Base-by-base conservation (phyloP, 2,329 filamentous ascomycete genomes). In the Aspergillus jensenii region DNA sequence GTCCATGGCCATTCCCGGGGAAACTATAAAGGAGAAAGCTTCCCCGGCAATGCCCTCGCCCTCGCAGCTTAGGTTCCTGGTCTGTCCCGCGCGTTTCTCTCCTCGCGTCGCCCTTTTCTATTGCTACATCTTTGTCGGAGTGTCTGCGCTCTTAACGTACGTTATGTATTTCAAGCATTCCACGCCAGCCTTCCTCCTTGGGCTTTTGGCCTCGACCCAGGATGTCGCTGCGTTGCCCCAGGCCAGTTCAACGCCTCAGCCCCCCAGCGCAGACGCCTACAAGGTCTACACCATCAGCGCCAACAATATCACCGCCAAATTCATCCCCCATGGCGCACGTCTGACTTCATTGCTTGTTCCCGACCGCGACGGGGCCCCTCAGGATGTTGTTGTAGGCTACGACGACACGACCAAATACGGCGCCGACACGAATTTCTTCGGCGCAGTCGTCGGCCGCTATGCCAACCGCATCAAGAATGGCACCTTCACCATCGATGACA, bases 391-490 rank as follows among this genome's bases (percentile, higher is more conserved):
- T 15, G 71, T 82, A 7, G 81, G 81, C 41, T 83, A 81, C 55
- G 81, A 83, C 59, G 71, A 80, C 59, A 71, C 76, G 3, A 68
- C 69, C 19, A 62, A 76, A 59, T 79, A 82, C 64, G 65, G 76
- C 59, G 80, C 77, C 33, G 77, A 77, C 48, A 77, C 80, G 64
- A 81, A 77, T 49, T 81, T 71, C 69, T 80, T 79, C 59, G 79
- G 79, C 17, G 68, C 79, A 2, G 68, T 79, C 6, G 79, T 81
- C 14, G 81, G 81, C 56, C 77, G 81, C 48, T 83, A 83, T 70
- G 81, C 81, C 56, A 83, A 83, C 65, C 78, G 81, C 40, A 83
- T 83, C 69, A 82, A 79, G 73, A 84, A 84, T 58, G 80, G 81
- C 52, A 83, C 81, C 3, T 84, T 84, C 68, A 74, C 74, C 21